These are phyloP conservation scores for Fomitopsis palustris DNA, from an alignment of 1,284 basidiomycete species.

Conservation along the genomic window DNA sequence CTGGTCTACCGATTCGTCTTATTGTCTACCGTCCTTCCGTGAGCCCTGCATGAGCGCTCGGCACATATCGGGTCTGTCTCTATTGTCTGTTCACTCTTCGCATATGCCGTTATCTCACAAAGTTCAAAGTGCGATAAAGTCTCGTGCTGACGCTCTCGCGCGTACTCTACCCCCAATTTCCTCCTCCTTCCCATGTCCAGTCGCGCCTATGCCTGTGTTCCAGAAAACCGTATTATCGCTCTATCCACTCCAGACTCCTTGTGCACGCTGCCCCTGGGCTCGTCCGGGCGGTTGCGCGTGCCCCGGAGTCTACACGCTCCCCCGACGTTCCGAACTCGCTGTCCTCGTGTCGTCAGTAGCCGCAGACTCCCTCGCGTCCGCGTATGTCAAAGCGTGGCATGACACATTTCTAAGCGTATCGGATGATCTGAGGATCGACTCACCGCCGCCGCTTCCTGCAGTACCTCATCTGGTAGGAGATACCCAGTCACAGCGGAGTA, in stretches of 20 bases:
- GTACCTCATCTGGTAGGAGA: slow-evolving; percentile 6
- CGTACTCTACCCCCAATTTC: slow-evolving; percentile 13
- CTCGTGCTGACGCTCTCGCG: slow-evolving; percentile 24
- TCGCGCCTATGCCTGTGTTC: slow-evolving; percentile 24
- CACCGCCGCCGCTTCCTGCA: neutral
- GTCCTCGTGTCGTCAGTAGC: slow-evolving; percentile 18
- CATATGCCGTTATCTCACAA: slow-evolving; percentile 27
- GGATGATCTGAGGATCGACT: slow-evolving; percentile 17
- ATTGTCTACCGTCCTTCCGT: slow-evolving; percentile 39
- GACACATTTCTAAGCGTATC: slow-evolving; percentile 22
- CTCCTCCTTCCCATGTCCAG: slow-evolving; percentile 12
- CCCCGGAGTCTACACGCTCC: slow-evolving; percentile 7
- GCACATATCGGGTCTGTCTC: slow-evolving; percentile 31
- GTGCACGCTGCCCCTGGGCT: slow-evolving; percentile 4
- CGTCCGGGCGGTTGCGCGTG: slow-evolving; percentile 9
- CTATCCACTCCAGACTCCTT: neutral
- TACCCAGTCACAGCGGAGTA: neutral
- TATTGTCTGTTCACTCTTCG: slow-evolving; percentile 27
- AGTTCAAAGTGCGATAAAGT: slow-evolving; percentile 27
- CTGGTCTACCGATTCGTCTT: slow-evolving; percentile 29
- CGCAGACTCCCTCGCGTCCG: neutral
- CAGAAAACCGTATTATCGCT: slow-evolving; percentile 6
- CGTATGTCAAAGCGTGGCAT: slow-evolving; percentile 16
- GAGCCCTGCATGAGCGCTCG: slow-evolving; percentile 27
- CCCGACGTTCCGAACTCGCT: slow-evolving; percentile 13